These are phyloP conservation scores for Moricandia arvensis DNA, from an alignment of 345 rosid species.

Conservation along the genomic window DNA sequence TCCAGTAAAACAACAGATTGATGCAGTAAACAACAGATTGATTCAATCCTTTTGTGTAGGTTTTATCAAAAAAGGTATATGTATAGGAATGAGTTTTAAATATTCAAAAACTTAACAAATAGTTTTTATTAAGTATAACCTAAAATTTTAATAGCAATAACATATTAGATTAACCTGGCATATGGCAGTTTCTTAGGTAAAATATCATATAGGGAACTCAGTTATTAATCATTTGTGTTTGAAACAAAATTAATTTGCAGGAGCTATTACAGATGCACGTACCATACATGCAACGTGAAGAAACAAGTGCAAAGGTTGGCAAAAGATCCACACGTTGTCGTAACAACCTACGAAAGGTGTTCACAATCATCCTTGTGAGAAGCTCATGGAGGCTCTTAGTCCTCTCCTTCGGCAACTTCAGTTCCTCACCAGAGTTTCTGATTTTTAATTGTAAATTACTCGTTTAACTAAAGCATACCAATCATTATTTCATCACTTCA, in stretches of 20 bases:
- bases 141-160: no score
- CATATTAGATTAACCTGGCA: no score
- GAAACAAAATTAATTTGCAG: slow-evolving; percentile 33
- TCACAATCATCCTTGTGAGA: slow-evolving; percentile 80
- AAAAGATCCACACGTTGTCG: slow-evolving; percentile 1
- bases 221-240: background rate
- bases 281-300: slow-evolving; percentile 95
- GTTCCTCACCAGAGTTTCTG: slow-evolving; percentile 57
- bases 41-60: background rate
- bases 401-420: slow-evolving; percentile 93
- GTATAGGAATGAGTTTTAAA: background rate
- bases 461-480: background rate
- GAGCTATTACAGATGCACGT: slow-evolving; percentile 93
- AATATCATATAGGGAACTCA: background rate
- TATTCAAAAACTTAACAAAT: no score
- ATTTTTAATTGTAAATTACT: slow-evolving; percentile 21
- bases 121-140: no score
- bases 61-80: background rate
- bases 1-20: background rate
- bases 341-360: slow-evolving; percentile 13
- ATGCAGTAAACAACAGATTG: no score
- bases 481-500: background rate
- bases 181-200: background rate
- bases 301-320: slow-evolving; percentile 89
- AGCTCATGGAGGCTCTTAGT: slow-evolving; percentile 87